These are phyloP conservation scores for Verticillium longisporum DNA, from an alignment of 2,329 filamentous ascomycete species.

Conservation along the genomic window DNA sequence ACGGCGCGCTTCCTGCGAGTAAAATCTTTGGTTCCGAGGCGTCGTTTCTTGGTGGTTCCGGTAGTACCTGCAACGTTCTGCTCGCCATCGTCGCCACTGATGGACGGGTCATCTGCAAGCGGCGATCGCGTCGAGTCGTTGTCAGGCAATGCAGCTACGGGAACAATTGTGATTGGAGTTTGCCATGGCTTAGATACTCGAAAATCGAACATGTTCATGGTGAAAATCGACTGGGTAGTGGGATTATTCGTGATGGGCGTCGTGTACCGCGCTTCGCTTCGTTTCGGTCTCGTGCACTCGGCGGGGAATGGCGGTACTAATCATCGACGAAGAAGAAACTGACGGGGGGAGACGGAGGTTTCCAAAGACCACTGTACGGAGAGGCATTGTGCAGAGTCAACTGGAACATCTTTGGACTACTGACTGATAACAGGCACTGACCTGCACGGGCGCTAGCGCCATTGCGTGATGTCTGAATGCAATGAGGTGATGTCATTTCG, in stretches of 20 bases:
- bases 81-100: background rate
- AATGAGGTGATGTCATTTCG: background rate
- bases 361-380: background rate
- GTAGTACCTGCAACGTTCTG: background rate
- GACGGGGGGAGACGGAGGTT: background rate
- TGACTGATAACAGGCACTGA: background rate
- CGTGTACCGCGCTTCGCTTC: background rate
- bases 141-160: background rate
- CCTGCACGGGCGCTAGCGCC: background rate
- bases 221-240: background rate
- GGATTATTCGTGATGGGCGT: background rate
- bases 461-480: background rate
- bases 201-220: background rate
- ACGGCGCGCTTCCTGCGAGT: slow-evolving; percentile 4
- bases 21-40: background rate
- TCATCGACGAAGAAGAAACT: background rate
- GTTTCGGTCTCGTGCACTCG: background rate
- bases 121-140: background rate
- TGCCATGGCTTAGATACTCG: background rate
- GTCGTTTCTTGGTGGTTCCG: background rate
- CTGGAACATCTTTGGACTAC: background rate
- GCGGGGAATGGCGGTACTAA: background rate
- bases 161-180: too few species aligned
- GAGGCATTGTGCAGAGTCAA: background rate
- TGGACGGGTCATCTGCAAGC: background rate